Evolutionary conservation across 2,329 filamentous ascomycete species (phyloP).

Genomic region (Cordyceps fumosorosea): DNA sequence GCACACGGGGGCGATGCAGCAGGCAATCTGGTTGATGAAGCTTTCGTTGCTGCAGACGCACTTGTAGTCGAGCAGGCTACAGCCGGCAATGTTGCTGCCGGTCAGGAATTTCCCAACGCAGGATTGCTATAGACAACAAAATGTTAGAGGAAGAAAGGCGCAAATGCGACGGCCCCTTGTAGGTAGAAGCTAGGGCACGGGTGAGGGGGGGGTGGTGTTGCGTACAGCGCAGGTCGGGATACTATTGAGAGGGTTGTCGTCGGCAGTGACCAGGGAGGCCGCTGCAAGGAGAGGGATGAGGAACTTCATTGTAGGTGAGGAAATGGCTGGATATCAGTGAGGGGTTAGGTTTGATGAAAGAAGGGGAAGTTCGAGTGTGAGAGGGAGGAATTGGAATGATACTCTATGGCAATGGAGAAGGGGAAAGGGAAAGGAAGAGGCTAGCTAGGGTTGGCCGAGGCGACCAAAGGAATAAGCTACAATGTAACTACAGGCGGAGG

Average conservation of each 20-base stretch:
- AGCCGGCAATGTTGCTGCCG: slow-evolving; percentile 30
- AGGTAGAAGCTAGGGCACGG: too few relatives aligned
- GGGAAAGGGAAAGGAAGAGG: not conserved
- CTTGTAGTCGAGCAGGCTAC: slow-evolving; percentile 30
- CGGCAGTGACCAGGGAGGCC: slow-evolving; percentile 28
- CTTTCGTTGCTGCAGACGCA: slow-evolving; percentile 36
- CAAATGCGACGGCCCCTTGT: not conserved
- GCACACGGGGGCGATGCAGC: slow-evolving; percentile 33
- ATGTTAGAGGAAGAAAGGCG: not conserved
- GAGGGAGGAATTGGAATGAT: not conserved
- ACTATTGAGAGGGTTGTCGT: slow-evolving; percentile 19
- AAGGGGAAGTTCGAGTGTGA: not conserved
- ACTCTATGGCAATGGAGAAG: not conserved
- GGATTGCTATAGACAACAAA: slow-evolving; percentile 8
- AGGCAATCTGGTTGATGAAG: slow-evolving; percentile 35
- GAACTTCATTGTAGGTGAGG: slow-evolving; percentile 29
- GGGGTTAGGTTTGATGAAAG: not conserved
- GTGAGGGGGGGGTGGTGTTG: slow-evolving; percentile 3
- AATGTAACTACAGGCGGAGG: too few relatives aligned
- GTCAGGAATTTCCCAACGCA: slow-evolving; percentile 29
- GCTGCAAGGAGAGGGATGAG: slow-evolving; percentile 24
- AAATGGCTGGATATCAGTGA: not conserved
- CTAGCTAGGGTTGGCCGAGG: not conserved
- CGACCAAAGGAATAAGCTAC: too few relatives aligned
- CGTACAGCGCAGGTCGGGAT: slow-evolving; percentile 35